Base-by-base conservation (phyloP, 1,284 basidiomycete species). In the Tilletia caries region DNA sequence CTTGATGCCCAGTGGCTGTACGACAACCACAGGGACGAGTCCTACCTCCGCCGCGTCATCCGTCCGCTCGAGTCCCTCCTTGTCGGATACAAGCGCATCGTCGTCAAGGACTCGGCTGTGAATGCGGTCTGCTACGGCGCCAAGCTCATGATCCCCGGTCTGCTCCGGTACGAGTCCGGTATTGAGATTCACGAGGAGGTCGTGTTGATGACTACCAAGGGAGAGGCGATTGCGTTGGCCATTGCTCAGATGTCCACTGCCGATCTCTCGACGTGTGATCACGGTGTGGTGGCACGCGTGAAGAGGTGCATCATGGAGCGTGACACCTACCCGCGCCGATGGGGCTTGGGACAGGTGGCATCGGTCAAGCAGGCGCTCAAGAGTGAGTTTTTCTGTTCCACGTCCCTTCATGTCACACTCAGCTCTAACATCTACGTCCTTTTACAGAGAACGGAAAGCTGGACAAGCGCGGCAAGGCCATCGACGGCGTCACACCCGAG, bases 71-170 rank as follows among this genome's bases (percentile, higher is more conserved):
- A 99, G 86, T 92, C 91, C 71, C 88, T 99, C 66, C 88, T 99
- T 76, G 89, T 93, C 70, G 93, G 94, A 70, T 98, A 98, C 87
- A 99, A 98, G 86, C 92, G 96, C 75, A 93, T 99, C 77, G 96
- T 99, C 66, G 95, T 99, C 78, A 98, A 98, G 86, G 96, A 99
- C 85, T 95, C 92, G 78, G 95, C 96, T 20, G 95, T 99, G 81
- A 98, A 98, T 82, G 96, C 96, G 71, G 93, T 99, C 71, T 98
- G 96, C 86, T 98, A 99, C 85, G 96, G 96, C 78, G 96, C 96
- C 73, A 98, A 98, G 85, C 90, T 99, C 82, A 99, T 99, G 96
- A 95, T 99, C 79, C 96, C 96, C 73, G 96, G 96, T 85, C 88
- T 99, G 62, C 87, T 99, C 68, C 92, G 96, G 76, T 99, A 98